Evolutionary conservation across 208 protist genomes (phyloP).

Genomic region (Trypanosoma avium): DNA sequence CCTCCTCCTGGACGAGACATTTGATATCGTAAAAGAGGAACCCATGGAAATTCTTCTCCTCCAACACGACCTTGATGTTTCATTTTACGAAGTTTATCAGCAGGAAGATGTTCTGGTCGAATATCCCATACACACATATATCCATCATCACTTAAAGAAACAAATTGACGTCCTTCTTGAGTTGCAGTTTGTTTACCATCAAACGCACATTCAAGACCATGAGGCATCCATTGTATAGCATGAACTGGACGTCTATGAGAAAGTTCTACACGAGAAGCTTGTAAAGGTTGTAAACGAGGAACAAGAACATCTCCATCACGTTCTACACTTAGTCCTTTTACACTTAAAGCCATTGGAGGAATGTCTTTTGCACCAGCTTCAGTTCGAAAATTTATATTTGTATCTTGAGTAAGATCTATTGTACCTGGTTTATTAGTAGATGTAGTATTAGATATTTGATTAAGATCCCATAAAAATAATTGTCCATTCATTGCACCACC

Average conservation of each 20-base stretch:
- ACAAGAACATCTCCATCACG: slow-evolving; percentile 79
- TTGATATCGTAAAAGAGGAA: slow-evolving; percentile 79
- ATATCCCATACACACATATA: slow-evolving; percentile 89
- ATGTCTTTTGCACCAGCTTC: slow-evolving; percentile 66
- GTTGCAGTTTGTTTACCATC: slow-evolving; percentile 80
- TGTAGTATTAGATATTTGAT: slow-evolving; percentile 21
- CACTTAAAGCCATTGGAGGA: slow-evolving; percentile 62
- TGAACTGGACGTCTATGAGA: slow-evolving; percentile 85
- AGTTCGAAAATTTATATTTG: slow-evolving; percentile 18
- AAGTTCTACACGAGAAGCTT: slow-evolving; percentile 81
- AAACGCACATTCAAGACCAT: slow-evolving; percentile 76
- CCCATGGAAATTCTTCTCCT: slow-evolving; percentile 74
- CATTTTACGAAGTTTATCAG: slow-evolving; percentile 90
- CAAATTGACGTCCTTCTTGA: slow-evolving; percentile 74
- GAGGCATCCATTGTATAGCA: slow-evolving; percentile 85
- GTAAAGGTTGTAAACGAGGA: slow-evolving; percentile 77
- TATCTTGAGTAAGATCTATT: slow-evolving; percentile 8
- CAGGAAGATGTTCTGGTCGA: slow-evolving; percentile 77
- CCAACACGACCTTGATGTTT: slow-evolving; percentile 73
- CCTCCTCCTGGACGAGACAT: slow-evolving; percentile 74
- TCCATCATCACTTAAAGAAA: slow-evolving; percentile 86
- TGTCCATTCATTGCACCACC: slow-evolving; percentile 91
- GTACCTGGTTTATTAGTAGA: not conserved
- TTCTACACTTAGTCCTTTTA: slow-evolving; percentile 69
- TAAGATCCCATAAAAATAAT: slow-evolving; percentile 90